A percentile compares a stretch with the other conserved stretches of the same genome.
Evolutionary conservation across 345 rosid species (phyloP).

Genomic region (Luvunga scandens): DNA sequence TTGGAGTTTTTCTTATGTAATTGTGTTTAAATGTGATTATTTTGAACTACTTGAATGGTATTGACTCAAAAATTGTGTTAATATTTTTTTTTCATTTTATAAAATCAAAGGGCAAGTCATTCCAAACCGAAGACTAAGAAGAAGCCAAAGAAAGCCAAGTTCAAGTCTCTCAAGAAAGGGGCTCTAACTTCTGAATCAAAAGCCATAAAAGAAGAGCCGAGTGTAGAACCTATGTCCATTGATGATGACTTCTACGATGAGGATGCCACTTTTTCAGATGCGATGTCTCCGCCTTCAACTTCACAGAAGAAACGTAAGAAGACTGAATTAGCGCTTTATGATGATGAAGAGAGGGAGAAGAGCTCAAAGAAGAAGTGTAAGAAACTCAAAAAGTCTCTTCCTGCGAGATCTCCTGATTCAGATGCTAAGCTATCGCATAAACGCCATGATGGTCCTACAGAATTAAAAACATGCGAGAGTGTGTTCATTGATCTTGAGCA

Average conservation of each 20-base stretch:
- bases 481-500: conserved; percentile 57
- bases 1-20: background rate
- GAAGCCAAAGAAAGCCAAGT: conserved; percentile 87
- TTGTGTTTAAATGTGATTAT: background rate
- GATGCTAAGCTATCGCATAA: conserved; percentile 39
- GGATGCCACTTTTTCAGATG: conserved; percentile 54
- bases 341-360: conserved; percentile 49
- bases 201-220: conserved; percentile 48
- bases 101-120: conserved; percentile 51
- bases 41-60: background rate
- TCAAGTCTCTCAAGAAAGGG: conserved; percentile 87
- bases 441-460: conserved; percentile 43
- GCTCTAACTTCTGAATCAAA: conserved; percentile 64
- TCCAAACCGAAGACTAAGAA: conserved; percentile 77
- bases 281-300: conserved; percentile 41
- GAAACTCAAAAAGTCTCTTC: conserved; percentile 53
- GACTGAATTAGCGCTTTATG: conserved; percentile 39
- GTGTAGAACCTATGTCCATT: conserved; percentile 41
- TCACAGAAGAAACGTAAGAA: conserved; percentile 63
- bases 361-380: conserved; percentile 73
- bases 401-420: conserved; percentile 34
- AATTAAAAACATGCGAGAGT: conserved; percentile 34
- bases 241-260: conserved; percentile 43
- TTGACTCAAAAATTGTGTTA: background rate
- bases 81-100: conserved; percentile 25